Evolutionary conservation across 2,329 filamentous ascomycete species (phyloP).

Genomic region (Sclerotiophoma versabilis): DNA sequence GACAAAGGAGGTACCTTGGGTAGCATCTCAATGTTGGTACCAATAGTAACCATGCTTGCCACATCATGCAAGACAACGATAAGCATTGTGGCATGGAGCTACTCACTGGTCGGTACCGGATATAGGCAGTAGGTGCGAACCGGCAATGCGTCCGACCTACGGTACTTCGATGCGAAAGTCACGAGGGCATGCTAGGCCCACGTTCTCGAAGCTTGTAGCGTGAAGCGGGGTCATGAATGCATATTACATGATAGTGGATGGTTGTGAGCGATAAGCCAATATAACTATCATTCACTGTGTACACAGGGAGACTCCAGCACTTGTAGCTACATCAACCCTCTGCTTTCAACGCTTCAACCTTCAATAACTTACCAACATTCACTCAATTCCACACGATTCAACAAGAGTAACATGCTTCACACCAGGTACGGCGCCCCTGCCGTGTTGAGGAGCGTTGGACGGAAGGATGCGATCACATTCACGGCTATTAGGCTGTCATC

Average conservation of each 20-base stretch:
- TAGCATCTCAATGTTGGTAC: neutral
- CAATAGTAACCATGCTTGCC: neutral
- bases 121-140: conserved; percentile 22
- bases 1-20: conserved; percentile 7
- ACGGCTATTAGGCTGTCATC: conserved; percentile 14
- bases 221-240: conserved; percentile 29
- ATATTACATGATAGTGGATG: conserved; percentile 18
- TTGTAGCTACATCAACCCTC: neutral
- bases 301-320: neutral
- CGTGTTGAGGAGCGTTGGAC: conserved; percentile 13
- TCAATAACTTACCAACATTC: neutral
- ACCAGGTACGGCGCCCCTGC: conserved; percentile 16
- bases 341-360: neutral
- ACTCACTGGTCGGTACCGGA: conserved; percentile 9
- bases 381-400: neutral
- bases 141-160: conserved; percentile 27
- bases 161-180: conserved; percentile 29
- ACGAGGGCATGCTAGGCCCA: conserved; percentile 26
- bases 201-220: conserved; percentile 21
- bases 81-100: conserved; percentile 8
- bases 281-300: conserved; percentile 6
- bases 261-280: conserved; percentile 28
- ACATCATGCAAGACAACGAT: conserved; percentile 9
- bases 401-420: conserved; percentile 4
- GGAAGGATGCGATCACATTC: conserved; percentile 12